A percentile compares a stretch with the other conserved stretches of the same genome.
Conservation (phyloP, 257 asterid species). For the Phtheirospermum japonicum region DNA sequence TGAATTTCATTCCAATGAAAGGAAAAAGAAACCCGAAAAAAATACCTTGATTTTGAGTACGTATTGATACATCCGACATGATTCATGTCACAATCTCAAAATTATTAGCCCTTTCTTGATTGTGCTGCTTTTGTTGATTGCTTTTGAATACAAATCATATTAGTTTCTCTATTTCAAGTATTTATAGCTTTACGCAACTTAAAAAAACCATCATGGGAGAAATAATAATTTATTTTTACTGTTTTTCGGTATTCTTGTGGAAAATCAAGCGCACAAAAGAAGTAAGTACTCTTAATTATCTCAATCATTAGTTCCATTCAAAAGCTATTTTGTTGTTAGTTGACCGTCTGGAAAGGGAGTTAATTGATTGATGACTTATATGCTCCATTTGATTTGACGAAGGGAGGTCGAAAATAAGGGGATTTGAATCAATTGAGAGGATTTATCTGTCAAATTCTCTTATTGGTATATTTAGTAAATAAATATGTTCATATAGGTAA, state of each 20-base stretch:
- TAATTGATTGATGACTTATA: constrained; percentile 24
- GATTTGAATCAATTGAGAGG: too few species aligned
- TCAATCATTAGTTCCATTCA: constrained; percentile 36
- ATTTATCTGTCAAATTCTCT: too few species aligned
- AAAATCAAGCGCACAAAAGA: constrained; percentile 32
- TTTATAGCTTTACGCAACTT: constrained; percentile 31
- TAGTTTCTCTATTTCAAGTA: constrained; percentile 7
- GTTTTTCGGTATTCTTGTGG: constrained; percentile 22
- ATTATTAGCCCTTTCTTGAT: constrained; percentile 3
- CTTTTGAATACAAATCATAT: constrained; percentile 23
- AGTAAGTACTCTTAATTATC: constrained; percentile 24
- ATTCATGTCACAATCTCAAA: neutral
- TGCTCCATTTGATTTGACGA: too few species aligned
- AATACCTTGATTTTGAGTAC: too few species aligned
- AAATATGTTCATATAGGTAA: too few species aligned
- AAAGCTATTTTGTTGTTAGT: constrained; percentile 30
- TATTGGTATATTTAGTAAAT: too few species aligned
- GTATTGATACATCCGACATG: neutral
- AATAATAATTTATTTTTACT: constrained; percentile 14
- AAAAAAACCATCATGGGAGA: constrained; percentile 23
- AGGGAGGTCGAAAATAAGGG: too few species aligned
- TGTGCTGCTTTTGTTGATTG: constrained; percentile 24
- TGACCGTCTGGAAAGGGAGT: constrained; percentile 33
- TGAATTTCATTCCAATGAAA: too few species aligned
- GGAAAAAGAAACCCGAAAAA: too few species aligned